Percentiles rank a stretch among this genome's conserved stretches.
phyloP scores from a whole-genome alignment of 176 grass and related monocot genomes.

The Chrysopogon serrulatus region DNA sequence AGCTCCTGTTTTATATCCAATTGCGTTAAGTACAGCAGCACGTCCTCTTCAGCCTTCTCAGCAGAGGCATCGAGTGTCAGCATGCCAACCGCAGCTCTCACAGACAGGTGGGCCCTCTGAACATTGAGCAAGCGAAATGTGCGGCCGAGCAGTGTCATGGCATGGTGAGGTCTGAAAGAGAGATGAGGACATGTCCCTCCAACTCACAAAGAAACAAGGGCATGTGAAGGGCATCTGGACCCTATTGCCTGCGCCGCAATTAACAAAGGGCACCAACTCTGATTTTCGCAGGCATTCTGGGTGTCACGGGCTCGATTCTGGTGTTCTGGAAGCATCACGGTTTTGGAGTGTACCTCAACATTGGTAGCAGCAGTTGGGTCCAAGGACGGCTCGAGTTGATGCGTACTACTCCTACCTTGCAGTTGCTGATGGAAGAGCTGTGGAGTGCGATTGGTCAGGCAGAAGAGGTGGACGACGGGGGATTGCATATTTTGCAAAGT shows the following conservation, averaged over 20 bases:
- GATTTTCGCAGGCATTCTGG: neutral
- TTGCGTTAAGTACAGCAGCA: neutral
- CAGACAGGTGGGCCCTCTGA: neutral
- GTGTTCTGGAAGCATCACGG: conserved; percentile 33
- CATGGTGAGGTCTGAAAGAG: neutral
- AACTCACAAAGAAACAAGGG: conserved; percentile 46
- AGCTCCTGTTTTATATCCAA: conserved; percentile 10
- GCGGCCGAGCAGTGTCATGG: neutral
- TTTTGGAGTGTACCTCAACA: conserved; percentile 26
- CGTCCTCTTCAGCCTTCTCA: neutral
- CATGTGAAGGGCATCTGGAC: conserved; percentile 61
- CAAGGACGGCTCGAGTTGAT: too few species aligned
- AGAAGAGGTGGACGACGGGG: too few species aligned
- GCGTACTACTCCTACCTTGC: too few species aligned
- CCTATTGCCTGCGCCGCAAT: neutral
- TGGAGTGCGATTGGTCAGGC: too few species aligned
- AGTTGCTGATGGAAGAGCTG: too few species aligned
- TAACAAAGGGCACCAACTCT: neutral
- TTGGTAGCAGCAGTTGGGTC: neutral
- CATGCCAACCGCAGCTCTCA: neutral
- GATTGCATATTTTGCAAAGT: too few species aligned
- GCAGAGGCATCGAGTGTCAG: neutral
- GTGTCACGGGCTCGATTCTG: conserved; percentile 28
- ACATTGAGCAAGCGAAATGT: neutral
- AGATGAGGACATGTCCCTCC: neutral